These are phyloP conservation scores for Stagonosporopsis tanaceti DNA, from an alignment of 2,329 filamentous ascomycete genomes.

Conservation along the genomic window DNA sequence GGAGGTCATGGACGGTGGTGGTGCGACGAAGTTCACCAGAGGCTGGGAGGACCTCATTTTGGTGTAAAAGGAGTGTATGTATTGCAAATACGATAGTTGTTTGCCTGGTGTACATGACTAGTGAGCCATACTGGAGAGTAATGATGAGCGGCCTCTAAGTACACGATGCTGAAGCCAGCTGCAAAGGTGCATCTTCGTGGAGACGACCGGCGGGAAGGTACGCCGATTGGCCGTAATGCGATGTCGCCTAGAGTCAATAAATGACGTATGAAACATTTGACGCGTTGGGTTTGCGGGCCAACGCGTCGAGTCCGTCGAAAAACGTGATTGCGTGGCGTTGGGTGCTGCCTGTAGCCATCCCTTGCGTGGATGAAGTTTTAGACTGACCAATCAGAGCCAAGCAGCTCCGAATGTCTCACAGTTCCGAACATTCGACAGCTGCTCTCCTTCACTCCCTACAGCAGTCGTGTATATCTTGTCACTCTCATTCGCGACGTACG, in stretches of 20 bases:
- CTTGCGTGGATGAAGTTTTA: conserved; percentile 8
- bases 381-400: conserved; percentile 11
- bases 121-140: too few species aligned
- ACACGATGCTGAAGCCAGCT: not conserved
- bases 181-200: too few species aligned
- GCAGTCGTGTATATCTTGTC: conserved; percentile 20
- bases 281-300: not conserved
- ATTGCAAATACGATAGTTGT: too few species aligned
- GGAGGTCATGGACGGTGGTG: not conserved
- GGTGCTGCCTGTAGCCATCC: conserved; percentile 18
- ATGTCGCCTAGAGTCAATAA: not conserved
- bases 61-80: too few species aligned
- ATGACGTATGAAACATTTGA: conserved; percentile 4
- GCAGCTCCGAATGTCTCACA: conserved; percentile 24
- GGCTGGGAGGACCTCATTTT: too few species aligned
- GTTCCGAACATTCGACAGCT: conserved; percentile 25
- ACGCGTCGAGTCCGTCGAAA: conserved; percentile 10
- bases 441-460: conserved; percentile 24
- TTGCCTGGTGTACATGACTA: too few species aligned
- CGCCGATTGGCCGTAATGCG: not conserved
- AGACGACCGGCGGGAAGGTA: not conserved
- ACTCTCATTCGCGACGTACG: conserved; percentile 23
- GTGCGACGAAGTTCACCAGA: not conserved
- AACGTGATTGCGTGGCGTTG: conserved; percentile 21
- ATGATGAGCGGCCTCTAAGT: not conserved